Percentiles rank a stretch among this genome's conserved stretches.
Conservation (phyloP, 2,329 filamentous ascomycete genomes). For the Xylaria sp. region DNA sequence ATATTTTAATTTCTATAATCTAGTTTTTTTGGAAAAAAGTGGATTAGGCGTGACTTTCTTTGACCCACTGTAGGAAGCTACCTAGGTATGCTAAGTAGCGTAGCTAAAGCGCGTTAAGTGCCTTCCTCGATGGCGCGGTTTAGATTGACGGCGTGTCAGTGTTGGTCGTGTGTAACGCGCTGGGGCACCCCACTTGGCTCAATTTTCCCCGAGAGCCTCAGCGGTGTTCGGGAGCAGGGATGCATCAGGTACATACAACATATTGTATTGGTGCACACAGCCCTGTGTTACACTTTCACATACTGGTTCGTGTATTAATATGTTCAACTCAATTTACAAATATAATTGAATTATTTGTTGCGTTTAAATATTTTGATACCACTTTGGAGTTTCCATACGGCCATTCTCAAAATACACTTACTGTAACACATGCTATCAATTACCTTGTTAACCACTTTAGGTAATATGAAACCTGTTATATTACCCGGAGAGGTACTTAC, state of each 20-base stretch:
- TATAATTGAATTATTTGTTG: too few species aligned
- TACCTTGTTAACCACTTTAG: not conserved
- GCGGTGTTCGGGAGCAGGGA: conserved; percentile 11
- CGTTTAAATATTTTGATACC: too few species aligned
- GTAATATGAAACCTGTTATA: conserved; percentile 9
- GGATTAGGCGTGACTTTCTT: too few species aligned
- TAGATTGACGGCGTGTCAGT: not conserved
- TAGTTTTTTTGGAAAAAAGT: too few species aligned
- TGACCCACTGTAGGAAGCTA: not conserved
- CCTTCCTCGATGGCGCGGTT: conserved; percentile 15
- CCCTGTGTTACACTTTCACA: too few species aligned
- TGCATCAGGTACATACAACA: not conserved
- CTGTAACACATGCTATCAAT: not conserved
- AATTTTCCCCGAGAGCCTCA: conserved; percentile 24
- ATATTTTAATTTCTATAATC: too few species aligned
- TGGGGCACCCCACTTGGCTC: conserved; percentile 22
- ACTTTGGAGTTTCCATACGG: too few species aligned
- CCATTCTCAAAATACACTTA: not conserved
- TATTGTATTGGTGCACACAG: not conserved
- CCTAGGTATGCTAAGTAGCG: not conserved
- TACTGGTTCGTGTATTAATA: too few species aligned
- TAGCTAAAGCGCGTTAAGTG: conserved; percentile 35
- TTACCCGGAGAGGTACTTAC: not conserved
- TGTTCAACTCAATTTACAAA: not conserved
- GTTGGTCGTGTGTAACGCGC: conserved; percentile 6